Percentiles rank a stretch among this genome's conserved stretches.
These are phyloP conservation scores for Hyphodiscus hymeniophilus DNA, from an alignment of 495 filamentous ascomycete genomes.

Conservation along the genomic window DNA sequence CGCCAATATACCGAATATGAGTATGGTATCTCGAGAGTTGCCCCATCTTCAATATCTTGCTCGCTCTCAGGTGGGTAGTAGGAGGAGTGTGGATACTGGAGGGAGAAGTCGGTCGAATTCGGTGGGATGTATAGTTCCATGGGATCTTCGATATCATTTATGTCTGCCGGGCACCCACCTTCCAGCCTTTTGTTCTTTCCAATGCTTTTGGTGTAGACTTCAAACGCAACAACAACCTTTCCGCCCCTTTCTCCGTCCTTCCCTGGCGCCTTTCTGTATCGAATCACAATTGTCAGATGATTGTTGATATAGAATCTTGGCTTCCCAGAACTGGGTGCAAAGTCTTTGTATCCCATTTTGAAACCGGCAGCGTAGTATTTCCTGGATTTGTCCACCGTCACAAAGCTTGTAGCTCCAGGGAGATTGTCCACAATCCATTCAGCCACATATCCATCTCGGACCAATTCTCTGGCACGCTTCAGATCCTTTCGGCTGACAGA, in stretches of 20 bases:
- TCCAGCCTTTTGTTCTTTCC: constrained; percentile 47
- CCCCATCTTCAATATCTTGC: constrained; percentile 49
- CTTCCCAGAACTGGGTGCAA: constrained; percentile 44
- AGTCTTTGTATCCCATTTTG: constrained; percentile 78
- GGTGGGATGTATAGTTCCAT: constrained; percentile 62
- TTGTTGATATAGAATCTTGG: constrained; percentile 81
- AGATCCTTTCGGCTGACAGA: constrained; percentile 58
- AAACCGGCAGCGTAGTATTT: constrained; percentile 97
- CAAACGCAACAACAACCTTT: constrained; percentile 85
- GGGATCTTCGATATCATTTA: constrained; percentile 51
- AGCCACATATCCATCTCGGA: constrained; percentile 76
- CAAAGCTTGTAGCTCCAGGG: constrained; percentile 87
- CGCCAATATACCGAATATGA: constrained; percentile 91
- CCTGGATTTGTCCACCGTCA: constrained; percentile 77
- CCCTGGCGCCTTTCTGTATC: constrained; percentile 69
- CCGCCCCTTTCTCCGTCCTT: constrained; percentile 58
- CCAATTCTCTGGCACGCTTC: constrained; percentile 62
- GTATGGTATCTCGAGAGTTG: constrained; percentile 73
- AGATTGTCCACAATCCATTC: constrained; percentile 98
- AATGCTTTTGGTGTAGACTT: constrained; percentile 87
- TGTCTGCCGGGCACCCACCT: constrained; percentile 57
- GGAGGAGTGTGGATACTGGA: constrained; percentile 50
- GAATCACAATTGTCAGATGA: constrained; percentile 81
- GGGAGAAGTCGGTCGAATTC: constrained; percentile 42
- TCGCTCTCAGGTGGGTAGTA: constrained; percentile 44